Percentiles rank a stretch among this genome's conserved stretches.
Evolutionary conservation across 306 rosid genomes (phyloP).

Genomic region (Cicer judaicum): DNA sequence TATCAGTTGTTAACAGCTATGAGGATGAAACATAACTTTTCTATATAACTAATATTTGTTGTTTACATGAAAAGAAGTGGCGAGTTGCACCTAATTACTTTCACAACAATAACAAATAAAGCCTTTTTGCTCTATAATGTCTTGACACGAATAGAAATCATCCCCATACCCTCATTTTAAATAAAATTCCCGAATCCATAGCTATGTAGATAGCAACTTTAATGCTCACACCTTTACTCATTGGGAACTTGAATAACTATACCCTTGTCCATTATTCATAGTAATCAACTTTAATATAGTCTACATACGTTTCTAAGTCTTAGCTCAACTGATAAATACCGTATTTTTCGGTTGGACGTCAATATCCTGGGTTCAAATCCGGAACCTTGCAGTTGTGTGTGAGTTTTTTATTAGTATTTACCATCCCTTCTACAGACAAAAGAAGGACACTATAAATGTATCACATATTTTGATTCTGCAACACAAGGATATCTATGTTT

Average conservation of each 20-base stretch:
- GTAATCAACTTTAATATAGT: background rate
- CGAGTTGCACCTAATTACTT: background rate
- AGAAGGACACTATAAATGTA: no score
- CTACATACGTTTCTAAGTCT: background rate
- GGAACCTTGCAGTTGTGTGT: no score
- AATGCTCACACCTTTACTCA: background rate
- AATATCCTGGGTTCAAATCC: no score
- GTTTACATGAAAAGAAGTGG: background rate
- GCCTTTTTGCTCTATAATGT: conserved; percentile 11
- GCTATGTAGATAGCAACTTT: background rate
- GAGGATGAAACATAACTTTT: conserved; percentile 1
- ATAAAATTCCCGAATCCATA: background rate
- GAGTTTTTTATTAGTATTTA: no score
- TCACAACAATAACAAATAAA: background rate
- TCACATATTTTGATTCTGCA: no score
- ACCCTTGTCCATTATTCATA: background rate
- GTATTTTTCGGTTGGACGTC: no score
- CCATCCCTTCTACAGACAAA: no score
- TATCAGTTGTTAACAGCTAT: background rate
- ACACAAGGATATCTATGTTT: no score
- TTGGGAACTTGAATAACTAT: background rate
- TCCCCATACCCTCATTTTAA: background rate
- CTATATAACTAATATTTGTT: background rate
- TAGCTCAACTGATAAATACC: no score
- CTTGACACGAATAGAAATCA: background rate